phyloP scores from a whole-genome alignment of 1,284 basidiomycete genomes.

The Ganoderma sinense region DNA sequence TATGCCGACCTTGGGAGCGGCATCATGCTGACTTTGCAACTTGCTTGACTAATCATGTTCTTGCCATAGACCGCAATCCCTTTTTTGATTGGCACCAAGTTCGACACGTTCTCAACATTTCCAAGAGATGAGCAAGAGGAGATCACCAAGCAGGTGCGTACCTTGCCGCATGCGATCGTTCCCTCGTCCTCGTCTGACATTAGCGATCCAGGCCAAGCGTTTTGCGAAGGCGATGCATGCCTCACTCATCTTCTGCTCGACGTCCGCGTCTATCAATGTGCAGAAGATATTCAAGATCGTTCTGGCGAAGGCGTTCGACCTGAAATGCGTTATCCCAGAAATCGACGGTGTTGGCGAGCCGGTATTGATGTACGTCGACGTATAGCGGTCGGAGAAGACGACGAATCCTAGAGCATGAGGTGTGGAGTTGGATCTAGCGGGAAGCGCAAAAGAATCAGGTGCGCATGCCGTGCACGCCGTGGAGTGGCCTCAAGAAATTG shows the following conservation, averaged over 20 bases:
- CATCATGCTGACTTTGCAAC: background rate
- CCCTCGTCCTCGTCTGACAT: conserved; percentile 6
- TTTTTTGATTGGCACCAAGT: conserved; percentile 97
- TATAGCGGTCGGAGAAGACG: conserved; percentile 49
- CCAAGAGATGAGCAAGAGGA: conserved; percentile 98
- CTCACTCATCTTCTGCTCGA: conserved; percentile 97
- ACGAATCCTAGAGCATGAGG: conserved; percentile 18
- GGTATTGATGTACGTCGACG: conserved; percentile 91
- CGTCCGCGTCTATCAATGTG: conserved; percentile 97
- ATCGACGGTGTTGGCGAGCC: conserved; percentile 96
- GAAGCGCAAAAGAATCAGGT: conserved; percentile 31
- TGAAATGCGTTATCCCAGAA: conserved; percentile 96
- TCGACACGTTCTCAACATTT: conserved; percentile 96
- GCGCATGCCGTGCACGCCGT: background rate
- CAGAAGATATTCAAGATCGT: conserved; percentile 99
- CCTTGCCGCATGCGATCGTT: conserved; percentile 22
- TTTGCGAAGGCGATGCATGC: conserved; percentile 99
- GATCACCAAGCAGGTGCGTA: conserved; percentile 90
- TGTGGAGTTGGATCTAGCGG: conserved; percentile 28
- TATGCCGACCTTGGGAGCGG: no score
- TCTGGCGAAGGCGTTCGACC: conserved; percentile 87
- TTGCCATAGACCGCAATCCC: conserved; percentile 87
- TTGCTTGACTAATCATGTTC: background rate
- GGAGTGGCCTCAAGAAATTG: background rate
- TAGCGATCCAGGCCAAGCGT: conserved; percentile 76